phyloP scores from a whole-genome alignment of 202 grass and related monocot genomes.

The Panicum virgatum region DNA sequence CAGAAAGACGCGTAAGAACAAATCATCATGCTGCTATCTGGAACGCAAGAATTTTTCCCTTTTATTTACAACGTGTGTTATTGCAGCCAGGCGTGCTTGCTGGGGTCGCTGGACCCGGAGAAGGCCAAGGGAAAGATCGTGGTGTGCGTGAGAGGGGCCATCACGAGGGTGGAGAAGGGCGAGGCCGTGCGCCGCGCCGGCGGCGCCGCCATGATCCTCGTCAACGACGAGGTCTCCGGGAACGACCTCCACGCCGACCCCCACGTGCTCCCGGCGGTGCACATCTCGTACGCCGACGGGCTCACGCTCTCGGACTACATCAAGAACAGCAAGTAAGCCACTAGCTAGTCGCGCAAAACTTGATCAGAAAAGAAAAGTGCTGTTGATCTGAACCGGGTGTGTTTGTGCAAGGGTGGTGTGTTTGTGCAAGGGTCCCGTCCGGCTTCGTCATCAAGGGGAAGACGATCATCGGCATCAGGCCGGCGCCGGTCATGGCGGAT shows the following conservation, averaged over 20 bases:
- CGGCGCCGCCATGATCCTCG: constrained; percentile 62
- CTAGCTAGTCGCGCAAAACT: too few species aligned
- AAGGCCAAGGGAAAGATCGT: constrained; percentile 74
- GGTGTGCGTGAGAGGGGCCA: constrained; percentile 48
- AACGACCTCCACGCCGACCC: constrained; percentile 44
- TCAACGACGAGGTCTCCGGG: constrained; percentile 39
- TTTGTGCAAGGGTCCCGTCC: background rate
- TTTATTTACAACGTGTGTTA: background rate
- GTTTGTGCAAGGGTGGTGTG: constrained; percentile 14
- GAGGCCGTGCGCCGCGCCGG: constrained; percentile 51
- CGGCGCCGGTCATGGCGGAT: constrained; percentile 62
- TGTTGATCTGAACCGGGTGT: background rate
- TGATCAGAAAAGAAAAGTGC: background rate
- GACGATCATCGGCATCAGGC: constrained; percentile 45
- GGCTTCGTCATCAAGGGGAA: constrained; percentile 58
- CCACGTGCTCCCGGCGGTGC: constrained; percentile 62
- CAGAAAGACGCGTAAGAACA: constrained; percentile 47
- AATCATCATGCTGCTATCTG: background rate
- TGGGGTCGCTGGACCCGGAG: constrained; percentile 46
- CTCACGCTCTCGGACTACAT: constrained; percentile 49
- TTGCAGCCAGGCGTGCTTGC: constrained; percentile 49
- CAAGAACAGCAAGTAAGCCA: constrained; percentile 47
- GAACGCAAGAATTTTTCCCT: background rate
- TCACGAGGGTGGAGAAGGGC: constrained; percentile 48
- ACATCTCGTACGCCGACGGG: constrained; percentile 49